A percentile compares a stretch with the other conserved stretches of the same genome.
Conservation (phyloP, 768 basidiomycete genomes). For the Phylloporus sp. region DNA sequence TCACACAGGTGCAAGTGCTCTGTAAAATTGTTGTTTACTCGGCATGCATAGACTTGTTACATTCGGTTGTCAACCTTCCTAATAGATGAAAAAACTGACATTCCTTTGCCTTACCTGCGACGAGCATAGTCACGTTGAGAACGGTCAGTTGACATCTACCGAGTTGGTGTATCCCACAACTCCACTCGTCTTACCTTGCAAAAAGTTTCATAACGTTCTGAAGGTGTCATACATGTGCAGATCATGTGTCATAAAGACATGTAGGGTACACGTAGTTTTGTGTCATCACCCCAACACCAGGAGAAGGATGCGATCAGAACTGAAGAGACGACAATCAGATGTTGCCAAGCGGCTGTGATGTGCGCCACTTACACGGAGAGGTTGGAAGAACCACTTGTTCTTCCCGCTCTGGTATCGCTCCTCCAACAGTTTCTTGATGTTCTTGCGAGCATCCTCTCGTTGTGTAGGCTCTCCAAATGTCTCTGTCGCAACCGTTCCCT, state of each 20-base stretch:
- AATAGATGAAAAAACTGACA: conserved; percentile 23
- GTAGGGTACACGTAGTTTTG: conserved; percentile 39
- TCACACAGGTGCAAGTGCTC: conserved; percentile 44
- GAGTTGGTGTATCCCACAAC: not conserved
- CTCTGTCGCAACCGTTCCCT: conserved; percentile 76
- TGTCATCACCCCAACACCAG: conserved; percentile 16
- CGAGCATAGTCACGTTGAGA: not conserved
- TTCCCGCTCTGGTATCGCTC: conserved; percentile 90
- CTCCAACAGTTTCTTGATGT: conserved; percentile 93
- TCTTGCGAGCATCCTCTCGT: conserved; percentile 93
- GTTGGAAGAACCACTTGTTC: conserved; percentile 97
- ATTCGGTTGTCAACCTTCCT: conserved; percentile 4
- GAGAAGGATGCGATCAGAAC: conserved; percentile 32
- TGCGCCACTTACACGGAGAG: conserved; percentile 61
- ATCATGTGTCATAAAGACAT: conserved; percentile 28
- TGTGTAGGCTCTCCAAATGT: conserved; percentile 98
- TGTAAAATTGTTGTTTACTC: conserved; percentile 29
- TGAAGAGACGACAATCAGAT: conserved; percentile 13
- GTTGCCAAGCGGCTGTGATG: not conserved
- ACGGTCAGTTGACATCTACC: not conserved
- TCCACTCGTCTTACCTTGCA: not conserved
- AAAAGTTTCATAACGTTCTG: not conserved
- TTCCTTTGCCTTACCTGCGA: conserved; percentile 12
- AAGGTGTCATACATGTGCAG: conserved; percentile 18
- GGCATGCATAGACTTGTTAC: conserved; percentile 12